Evolutionary conservation across 2,329 filamentous ascomycete species (phyloP).

Genomic region (Verticillium longisporum): DNA sequence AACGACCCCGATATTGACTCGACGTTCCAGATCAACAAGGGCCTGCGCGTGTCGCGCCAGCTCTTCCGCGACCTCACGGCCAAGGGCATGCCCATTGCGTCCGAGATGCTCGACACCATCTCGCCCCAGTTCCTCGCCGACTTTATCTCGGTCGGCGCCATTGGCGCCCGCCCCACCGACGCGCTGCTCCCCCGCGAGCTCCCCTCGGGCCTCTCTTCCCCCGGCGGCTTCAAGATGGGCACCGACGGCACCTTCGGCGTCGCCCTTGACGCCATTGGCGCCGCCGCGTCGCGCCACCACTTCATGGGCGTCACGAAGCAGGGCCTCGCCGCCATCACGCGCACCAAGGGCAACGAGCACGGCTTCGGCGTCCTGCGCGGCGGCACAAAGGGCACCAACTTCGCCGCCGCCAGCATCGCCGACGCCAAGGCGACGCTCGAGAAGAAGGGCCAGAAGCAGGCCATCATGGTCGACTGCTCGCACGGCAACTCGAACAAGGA

Average conservation of each 20-base stretch:
- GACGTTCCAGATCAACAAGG: conserved; percentile 99
- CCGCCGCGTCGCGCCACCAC: conserved; percentile 79
- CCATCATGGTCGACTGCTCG: conserved; percentile 98
- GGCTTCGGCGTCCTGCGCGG: conserved; percentile 95
- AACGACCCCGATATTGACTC: conserved; percentile 98
- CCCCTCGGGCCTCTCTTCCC: conserved; percentile 91
- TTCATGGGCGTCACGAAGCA: conserved; percentile 99
- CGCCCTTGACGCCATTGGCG: conserved; percentile 91
- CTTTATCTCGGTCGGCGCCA: conserved; percentile 89
- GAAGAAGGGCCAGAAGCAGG: conserved; percentile 78
- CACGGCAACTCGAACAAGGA: conserved; percentile 98
- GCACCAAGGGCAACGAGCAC: conserved; percentile 90
- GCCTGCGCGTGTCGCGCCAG: conserved; percentile 82
- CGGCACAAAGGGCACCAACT: conserved; percentile 89
- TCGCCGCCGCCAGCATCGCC: conserved; percentile 76
- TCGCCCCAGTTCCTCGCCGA: conserved; percentile 97
- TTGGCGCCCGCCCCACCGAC: conserved; percentile 93
- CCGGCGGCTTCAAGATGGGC: conserved; percentile 98
- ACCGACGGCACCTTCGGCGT: conserved; percentile 89
- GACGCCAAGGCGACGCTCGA: conserved; percentile 68
- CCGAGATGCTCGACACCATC: conserved; percentile 98
- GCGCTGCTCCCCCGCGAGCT: conserved; percentile 94
- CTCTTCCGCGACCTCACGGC: conserved; percentile 87
- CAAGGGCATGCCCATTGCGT: conserved; percentile 88
- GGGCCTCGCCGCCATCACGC: conserved; percentile 88